These are phyloP conservation scores for Fusarium sp. DNA, from an alignment of 2,329 filamentous ascomycete genomes.

Conservation along the genomic window DNA sequence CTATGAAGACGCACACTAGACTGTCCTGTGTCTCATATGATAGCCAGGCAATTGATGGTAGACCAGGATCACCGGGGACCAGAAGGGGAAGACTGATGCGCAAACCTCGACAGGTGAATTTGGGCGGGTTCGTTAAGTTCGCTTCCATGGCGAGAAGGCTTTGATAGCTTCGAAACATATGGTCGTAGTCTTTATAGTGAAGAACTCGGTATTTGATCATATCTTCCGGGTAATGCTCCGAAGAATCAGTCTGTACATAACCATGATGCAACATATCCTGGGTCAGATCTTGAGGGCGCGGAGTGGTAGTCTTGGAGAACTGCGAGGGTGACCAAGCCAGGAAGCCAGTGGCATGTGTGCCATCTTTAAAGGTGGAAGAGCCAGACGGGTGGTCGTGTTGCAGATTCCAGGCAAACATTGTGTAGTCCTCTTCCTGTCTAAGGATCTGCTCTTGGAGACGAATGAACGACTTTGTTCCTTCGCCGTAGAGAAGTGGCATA, in stretches of 20 bases:
- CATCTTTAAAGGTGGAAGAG: background rate
- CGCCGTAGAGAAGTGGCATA: conserved; percentile 18
- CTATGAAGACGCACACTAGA: conserved; percentile 11
- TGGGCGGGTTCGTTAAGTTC: background rate
- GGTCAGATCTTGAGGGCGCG: background rate
- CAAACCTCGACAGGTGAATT: conserved; percentile 8
- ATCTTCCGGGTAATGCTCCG: background rate
- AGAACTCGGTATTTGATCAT: background rate
- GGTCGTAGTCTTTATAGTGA: conserved; percentile 2
- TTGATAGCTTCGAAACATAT: conserved; percentile 3
- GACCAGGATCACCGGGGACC: background rate
- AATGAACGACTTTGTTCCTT: conserved; percentile 9
- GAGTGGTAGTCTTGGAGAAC: background rate
- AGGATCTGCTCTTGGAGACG: conserved; percentile 22
- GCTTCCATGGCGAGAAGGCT: conserved; percentile 2
- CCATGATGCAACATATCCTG: background rate
- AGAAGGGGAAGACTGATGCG: conserved; percentile 14
- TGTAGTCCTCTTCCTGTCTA: conserved; percentile 20
- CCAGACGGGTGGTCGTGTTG: background rate
- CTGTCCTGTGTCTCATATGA: conserved; percentile 6
- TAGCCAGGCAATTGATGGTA: conserved; percentile 1
- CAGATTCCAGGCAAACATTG: conserved; percentile 14
- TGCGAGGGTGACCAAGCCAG: conserved; percentile 13
- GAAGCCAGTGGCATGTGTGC: conserved; percentile 3
- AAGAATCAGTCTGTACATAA: background rate